phyloP scores from a whole-genome alignment of 257 asterid genomes.

The Gardenia jasminoides region DNA sequence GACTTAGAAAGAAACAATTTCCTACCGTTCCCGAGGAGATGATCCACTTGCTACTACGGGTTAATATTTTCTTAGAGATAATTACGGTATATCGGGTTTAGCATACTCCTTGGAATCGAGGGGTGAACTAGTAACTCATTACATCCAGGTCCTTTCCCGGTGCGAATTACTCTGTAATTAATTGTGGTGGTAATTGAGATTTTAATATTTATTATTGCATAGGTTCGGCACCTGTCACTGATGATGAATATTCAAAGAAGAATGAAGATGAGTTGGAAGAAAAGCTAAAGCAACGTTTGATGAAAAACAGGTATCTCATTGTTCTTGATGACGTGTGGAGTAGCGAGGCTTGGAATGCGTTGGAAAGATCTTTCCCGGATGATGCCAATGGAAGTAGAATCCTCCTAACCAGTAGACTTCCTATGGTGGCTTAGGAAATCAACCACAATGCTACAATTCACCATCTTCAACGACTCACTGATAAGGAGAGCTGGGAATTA shows the following conservation, averaged over 20 bases:
- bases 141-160: too few species aligned
- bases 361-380: slow-evolving; percentile 9
- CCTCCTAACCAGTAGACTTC: slow-evolving; percentile 5
- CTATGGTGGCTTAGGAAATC: background rate
- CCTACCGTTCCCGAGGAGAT: too few species aligned
- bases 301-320: slow-evolving; percentile 1
- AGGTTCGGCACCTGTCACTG: too few species aligned
- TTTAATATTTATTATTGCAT: too few species aligned
- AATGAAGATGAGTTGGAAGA: background rate
- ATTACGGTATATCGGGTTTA: too few species aligned
- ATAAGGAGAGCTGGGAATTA: background rate
- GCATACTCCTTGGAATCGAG: too few species aligned
- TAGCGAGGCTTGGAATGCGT: background rate
- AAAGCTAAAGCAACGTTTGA: background rate
- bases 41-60: too few species aligned
- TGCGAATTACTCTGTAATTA: too few species aligned
- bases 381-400: slow-evolving; percentile 11
- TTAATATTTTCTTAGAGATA: too few species aligned
- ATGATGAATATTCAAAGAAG: background rate
- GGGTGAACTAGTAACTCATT: too few species aligned
- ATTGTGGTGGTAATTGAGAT: too few species aligned
- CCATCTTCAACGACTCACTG: background rate
- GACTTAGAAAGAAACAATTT: too few species aligned
- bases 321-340: slow-evolving; percentile 22
- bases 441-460: background rate